These are phyloP conservation scores for Candida saitoana DNA, from an alignment of 805 yeast species.

Conservation along the genomic window DNA sequence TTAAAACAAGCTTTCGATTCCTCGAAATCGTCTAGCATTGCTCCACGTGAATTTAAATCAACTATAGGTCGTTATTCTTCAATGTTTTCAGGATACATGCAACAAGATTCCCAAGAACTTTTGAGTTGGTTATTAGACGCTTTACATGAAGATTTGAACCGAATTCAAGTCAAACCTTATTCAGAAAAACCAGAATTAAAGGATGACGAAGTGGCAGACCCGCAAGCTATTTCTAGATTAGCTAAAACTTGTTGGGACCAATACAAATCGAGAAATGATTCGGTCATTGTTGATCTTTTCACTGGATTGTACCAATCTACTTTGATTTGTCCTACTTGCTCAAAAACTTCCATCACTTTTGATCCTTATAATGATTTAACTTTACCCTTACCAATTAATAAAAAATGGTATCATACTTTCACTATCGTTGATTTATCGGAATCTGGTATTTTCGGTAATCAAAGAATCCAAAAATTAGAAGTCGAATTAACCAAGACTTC, in stretches of 20 bases:
- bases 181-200: conserved; percentile 81
- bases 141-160: conserved; percentile 85
- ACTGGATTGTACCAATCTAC: conserved; percentile 91
- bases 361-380: conserved; percentile 93
- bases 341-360: conserved; percentile 77
- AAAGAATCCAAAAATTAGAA: conserved; percentile 43
- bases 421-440: conserved; percentile 52
- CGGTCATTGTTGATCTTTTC: conserved; percentile 79
- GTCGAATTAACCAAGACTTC: conserved; percentile 69
- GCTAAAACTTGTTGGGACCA: conserved; percentile 79
- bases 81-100: conserved; percentile 75
- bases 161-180: conserved; percentile 78
- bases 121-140: conserved; percentile 84
- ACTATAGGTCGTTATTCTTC: conserved; percentile 76
- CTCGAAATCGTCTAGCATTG: conserved; percentile 14
- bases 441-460: not conserved
- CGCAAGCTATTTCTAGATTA: conserved; percentile 49
- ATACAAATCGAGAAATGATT: conserved; percentile 77
- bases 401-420: conserved; percentile 66
- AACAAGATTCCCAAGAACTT: conserved; percentile 93
- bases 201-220: conserved; percentile 56
- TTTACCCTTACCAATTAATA: conserved; percentile 76
- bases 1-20: conserved; percentile 54
- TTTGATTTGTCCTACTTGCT: conserved; percentile 80
- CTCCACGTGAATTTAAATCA: conserved; percentile 76